Conservation (phyloP, 2,329 filamentous ascomycete species). For the Exophiala xenobiotica region DNA sequence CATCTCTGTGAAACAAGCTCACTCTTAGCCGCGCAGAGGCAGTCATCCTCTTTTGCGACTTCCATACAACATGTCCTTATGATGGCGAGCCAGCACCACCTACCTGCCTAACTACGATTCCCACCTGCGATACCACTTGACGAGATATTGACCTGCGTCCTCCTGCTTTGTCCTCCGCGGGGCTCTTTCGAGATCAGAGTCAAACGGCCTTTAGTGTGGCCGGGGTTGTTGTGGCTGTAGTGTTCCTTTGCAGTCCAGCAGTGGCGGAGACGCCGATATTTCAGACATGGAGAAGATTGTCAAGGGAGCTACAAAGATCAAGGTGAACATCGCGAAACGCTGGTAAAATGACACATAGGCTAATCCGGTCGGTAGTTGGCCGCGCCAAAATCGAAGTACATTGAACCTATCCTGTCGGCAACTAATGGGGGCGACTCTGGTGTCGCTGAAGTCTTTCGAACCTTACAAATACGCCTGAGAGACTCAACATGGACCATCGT, state of each 20-base stretch:
- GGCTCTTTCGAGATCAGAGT: too few species aligned
- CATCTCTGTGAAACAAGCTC: too few species aligned
- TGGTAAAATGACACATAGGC: constrained; percentile 8
- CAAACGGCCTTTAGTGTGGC: too few species aligned
- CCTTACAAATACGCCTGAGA: constrained; percentile 80
- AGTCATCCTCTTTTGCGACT: constrained; percentile 1
- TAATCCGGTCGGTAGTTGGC: constrained; percentile 64
- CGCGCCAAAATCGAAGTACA: constrained; percentile 97
- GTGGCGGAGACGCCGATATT: not conserved
- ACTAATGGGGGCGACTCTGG: constrained; percentile 93
- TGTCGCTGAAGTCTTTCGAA: constrained; percentile 92
- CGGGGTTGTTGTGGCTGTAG: constrained; percentile 11
- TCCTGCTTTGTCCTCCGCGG: too few species aligned
- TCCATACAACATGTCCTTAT: constrained; percentile 5
- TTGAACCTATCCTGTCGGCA: constrained; percentile 94
- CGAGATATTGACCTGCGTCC: too few species aligned
- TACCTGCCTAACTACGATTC: not conserved
- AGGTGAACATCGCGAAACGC: constrained; percentile 56
- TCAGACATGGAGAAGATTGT: constrained; percentile 94
- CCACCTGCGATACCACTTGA: not conserved
- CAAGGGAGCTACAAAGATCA: constrained; percentile 97
- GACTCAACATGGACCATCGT: constrained; percentile 99
- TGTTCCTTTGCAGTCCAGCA: constrained; percentile 2
- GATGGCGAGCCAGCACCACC: constrained; percentile 1
- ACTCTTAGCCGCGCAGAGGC: not conserved